Base-by-base conservation (phyloP, 2,329 filamentous ascomycete species). In the Diaporthe destruens region DNA sequence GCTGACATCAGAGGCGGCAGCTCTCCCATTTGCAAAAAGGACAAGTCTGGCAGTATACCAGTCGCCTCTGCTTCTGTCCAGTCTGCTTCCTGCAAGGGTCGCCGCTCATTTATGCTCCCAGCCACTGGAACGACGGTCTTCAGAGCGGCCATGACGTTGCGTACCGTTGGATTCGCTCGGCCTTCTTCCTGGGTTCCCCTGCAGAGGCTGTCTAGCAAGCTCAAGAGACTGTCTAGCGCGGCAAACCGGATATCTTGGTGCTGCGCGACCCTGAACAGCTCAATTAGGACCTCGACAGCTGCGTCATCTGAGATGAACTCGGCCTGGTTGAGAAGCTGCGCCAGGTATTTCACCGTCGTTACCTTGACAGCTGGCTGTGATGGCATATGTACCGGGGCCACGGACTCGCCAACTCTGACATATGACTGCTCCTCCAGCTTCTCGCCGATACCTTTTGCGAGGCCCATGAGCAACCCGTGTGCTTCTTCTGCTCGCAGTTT, bases 301-400 rank as follows among this genome's bases (percentile, higher is more conserved):
- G 71, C 51, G 9, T 69, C 65, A 34, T 54, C 39, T 16, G 71
- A 69, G 34, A 72, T 39, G 25, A 69, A 72, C 12, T 63, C 55
- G 12, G 71, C 65, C 1, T 72, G 55, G 54, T 72, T 69, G 36
- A 72, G 71, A 14, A 72, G 65, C 47, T 69, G 71, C 32, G 71
- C 71, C 7, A 72, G 65, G 36, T 72, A 72, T 42, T 72, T 72
- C 44, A 72, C 71, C 18, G 71, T 72, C 16, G 71, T 72, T 23
- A 72, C 65, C 65, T 72, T 72, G 18, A 72, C 71, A n/a, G 59
- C 49, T 20, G 71, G 59, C 47, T 61, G 36, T 2, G 65, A 51
- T 16, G 71, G 71, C 55, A 11, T 47, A 39, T 72, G 65, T n/a
- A 39, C 25, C 39, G 71, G 63, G 20, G 9, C 25, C 49, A 54